These are phyloP conservation scores for Penicillium sp. DNA, from an alignment of 2,329 filamentous ascomycete species.

Conservation along the genomic window DNA sequence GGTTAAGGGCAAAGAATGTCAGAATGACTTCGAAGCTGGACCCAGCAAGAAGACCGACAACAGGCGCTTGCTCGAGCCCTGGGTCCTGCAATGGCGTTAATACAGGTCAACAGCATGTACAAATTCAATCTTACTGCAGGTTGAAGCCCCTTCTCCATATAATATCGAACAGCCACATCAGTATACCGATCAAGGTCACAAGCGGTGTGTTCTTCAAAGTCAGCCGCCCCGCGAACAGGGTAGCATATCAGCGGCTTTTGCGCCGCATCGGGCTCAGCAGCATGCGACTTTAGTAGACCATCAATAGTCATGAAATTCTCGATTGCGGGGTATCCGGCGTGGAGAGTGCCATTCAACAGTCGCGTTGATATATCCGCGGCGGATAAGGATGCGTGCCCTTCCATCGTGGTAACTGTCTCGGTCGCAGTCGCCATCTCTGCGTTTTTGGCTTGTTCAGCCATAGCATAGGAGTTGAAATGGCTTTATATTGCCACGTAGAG, in stretches of 20 bases:
- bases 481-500: not conserved
- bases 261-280: conserved; percentile 15
- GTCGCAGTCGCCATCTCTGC: conserved; percentile 6
- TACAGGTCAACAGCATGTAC: not conserved
- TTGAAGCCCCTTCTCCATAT: conserved; percentile 16
- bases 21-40: conserved; percentile 58
- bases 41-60: conserved; percentile 53
- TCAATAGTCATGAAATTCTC: conserved; percentile 22
- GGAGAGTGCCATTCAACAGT: conserved; percentile 22
- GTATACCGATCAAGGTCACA: conserved; percentile 22
- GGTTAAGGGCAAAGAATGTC: conserved; percentile 54
- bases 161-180: conserved; percentile 20
- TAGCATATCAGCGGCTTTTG: conserved; percentile 20
- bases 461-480: not conserved
- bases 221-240: conserved; percentile 14
- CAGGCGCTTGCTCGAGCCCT: conserved; percentile 34
- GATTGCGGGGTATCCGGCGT: conserved; percentile 18
- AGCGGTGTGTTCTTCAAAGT: conserved; percentile 24
- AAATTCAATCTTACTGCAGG: conserved; percentile 13
- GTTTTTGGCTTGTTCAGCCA: not conserved
- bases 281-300: conserved; percentile 21
- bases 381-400: conserved; percentile 6
- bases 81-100: conserved; percentile 13
- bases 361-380: conserved; percentile 20
- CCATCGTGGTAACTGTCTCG: conserved; percentile 7